Base-by-base conservation (phyloP, 2,329 filamentous ascomycete genomes). In the Daldinia eschscholtzii region DNA sequence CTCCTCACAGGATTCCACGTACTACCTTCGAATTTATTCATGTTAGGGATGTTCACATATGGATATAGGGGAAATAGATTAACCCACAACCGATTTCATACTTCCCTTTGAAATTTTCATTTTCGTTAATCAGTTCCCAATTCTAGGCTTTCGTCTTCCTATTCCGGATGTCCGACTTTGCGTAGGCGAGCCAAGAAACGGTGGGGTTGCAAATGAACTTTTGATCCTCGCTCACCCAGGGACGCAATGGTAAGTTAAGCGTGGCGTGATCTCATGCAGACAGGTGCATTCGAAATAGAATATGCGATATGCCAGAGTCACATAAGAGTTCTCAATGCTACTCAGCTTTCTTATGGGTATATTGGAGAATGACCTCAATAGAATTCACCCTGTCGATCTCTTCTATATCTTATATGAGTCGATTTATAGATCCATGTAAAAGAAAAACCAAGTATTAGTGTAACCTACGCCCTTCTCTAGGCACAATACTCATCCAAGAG, bases 21-120 rank as follows among this genome's bases (percentile, higher is more conserved):
- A 35, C 4, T 15, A 2, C 23, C 46, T 35, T 23, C 20, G 20
- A 46, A 46, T 50, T 44, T 37, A 35, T 53, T n/a, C 26, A 46
- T 30, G 20, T 28, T 37, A 20, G 33, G 6, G 30, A 37, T 5
- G 2, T 37, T 55, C 23, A 20, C 13, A 55, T 55, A 55, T 23
- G 50, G 50, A 37, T 55, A 37, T 37, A 30, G 46, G 26, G 26
- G 23, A 50, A 50, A 50, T 50, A 50, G 13, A 50, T 50, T 50
- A 50, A 50, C 26, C n/a, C 26, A n/a, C 12, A 18, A 30, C 7
- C 2, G 2, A 6, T 30, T 50, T 50, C 6, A 50, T 50, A 50
- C 2, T 13, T 7, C 6, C 15, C 6, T 15, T 15, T 18, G 18
- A 30, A 30, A 6, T 30, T 30, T 50, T 33, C 46, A 50, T 18